These are phyloP conservation scores for Danielozyma ontarioensis DNA, from an alignment of 805 yeast genomes.

Conservation along the genomic window DNA sequence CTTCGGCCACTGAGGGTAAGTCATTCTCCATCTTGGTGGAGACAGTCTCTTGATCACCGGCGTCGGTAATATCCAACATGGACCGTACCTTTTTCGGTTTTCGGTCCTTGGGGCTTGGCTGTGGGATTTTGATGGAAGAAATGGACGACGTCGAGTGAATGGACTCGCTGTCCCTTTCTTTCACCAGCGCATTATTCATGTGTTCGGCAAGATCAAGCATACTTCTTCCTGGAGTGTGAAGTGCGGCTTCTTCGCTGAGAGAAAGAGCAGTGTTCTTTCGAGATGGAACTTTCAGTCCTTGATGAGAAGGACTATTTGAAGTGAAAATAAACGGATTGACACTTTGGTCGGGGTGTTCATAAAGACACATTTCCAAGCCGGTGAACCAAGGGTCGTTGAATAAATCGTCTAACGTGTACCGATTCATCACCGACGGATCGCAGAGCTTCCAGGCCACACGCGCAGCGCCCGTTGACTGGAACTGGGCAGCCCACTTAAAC, in stretches of 20 bases:
- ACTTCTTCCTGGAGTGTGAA: constrained; percentile 29
- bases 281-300: constrained; percentile 24
- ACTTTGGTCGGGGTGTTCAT: constrained; percentile 41
- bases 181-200: constrained; percentile 2
- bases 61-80: constrained; percentile 21
- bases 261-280: constrained; percentile 24
- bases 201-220: constrained; percentile 33
- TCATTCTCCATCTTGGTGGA: not conserved
- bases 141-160: constrained; percentile 22
- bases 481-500: constrained; percentile 62
- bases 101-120: not conserved
- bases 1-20: not conserved
- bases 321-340: constrained; percentile 30
- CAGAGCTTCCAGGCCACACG: constrained; percentile 71
- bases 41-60: not conserved
- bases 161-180: constrained; percentile 12
- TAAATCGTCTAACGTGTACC: constrained; percentile 52
- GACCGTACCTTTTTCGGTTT: constrained; percentile 15
- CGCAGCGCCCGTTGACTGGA: constrained; percentile 54
- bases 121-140: not conserved
- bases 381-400: constrained; percentile 63
- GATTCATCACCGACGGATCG: constrained; percentile 51
- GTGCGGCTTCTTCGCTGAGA: constrained; percentile 7
- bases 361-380: constrained; percentile 53
- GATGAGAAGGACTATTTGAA: constrained; percentile 5